A percentile compares a stretch with the other conserved stretches of the same genome.
Conservation (phyloP, 2,329 filamentous ascomycete species). For the Colletotrichum magnum region DNA sequence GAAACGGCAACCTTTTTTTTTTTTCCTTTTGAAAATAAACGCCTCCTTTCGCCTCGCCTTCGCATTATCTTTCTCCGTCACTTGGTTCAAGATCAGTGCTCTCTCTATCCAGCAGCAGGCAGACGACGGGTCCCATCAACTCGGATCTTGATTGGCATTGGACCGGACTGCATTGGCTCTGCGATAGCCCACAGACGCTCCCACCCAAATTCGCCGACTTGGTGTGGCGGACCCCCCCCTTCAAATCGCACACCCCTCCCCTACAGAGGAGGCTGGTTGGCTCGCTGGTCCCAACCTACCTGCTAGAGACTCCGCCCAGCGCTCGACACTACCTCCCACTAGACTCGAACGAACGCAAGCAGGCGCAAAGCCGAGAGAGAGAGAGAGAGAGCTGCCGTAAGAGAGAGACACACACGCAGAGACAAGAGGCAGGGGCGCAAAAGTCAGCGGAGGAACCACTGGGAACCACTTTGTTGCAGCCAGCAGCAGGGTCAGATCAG, state of each 20-base stretch:
- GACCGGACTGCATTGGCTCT: slow-evolving; percentile 36
- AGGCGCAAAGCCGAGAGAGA: slow-evolving; percentile 31
- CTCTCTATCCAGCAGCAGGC: slow-evolving; percentile 10
- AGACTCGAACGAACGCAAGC: slow-evolving; percentile 39
- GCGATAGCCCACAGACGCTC: slow-evolving; percentile 39
- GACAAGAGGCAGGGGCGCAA: slow-evolving; percentile 36
- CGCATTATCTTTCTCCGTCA: neutral
- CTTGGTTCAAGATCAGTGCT: neutral
- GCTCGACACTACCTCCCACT: slow-evolving; percentile 35
- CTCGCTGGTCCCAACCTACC: slow-evolving; percentile 21
- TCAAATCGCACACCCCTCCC: slow-evolving; percentile 17
- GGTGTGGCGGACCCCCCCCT: slow-evolving; percentile 37
- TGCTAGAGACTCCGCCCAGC: slow-evolving; percentile 32
- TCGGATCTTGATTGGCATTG: slow-evolving; percentile 38
- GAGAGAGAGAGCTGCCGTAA: no score
- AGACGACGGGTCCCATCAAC: slow-evolving; percentile 22
- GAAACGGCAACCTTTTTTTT: slow-evolving; percentile 10
- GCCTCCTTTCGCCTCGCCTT: no score
- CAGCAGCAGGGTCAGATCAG: slow-evolving; percentile 38
- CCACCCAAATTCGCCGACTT: slow-evolving; percentile 39
- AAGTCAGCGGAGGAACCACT: slow-evolving; percentile 40
- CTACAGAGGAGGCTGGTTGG: slow-evolving; percentile 32
- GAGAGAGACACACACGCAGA: no score
- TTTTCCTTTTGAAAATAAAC: neutral
- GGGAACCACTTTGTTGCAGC: slow-evolving; percentile 39